Conservation (phyloP, 2,329 filamentous ascomycete species). For the Colletotrichum chrysophilum region DNA sequence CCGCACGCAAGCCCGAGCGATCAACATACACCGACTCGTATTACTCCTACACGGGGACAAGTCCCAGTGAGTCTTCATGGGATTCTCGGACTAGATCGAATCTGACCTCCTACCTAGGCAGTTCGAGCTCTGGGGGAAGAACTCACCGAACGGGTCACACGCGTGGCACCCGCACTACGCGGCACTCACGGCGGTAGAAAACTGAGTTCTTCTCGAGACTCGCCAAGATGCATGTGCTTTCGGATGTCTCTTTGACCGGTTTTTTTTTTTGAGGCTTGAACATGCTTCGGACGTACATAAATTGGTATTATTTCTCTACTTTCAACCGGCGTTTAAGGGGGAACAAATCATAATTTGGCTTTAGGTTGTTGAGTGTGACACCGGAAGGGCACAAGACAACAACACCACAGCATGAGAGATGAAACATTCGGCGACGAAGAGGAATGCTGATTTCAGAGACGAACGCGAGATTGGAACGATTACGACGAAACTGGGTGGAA, state of each 20-base stretch:
- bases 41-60: constrained; percentile 57
- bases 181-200: constrained; percentile 34
- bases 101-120: constrained; percentile 40
- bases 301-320: not conserved
- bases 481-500: not conserved
- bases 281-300: constrained; percentile 18
- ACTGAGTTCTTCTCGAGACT: not conserved
- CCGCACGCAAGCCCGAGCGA: constrained; percentile 41
- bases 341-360: not conserved
- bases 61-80: constrained; percentile 52
- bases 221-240: not conserved
- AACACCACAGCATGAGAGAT: not conserved
- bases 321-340: not conserved
- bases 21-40: constrained; percentile 58
- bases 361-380: not conserved
- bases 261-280: not conserved
- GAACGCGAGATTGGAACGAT: not conserved
- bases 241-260: not conserved
- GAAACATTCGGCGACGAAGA: constrained; percentile 1
- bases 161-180: constrained; percentile 24
- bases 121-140: constrained; percentile 50
- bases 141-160: constrained; percentile 31
- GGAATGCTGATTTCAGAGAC: constrained; percentile 17
- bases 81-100: constrained; percentile 20
- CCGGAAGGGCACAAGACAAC: not conserved